These are phyloP conservation scores for Dryadomyces sulphureus DNA, from an alignment of 2,329 filamentous ascomycete species.

Conservation along the genomic window DNA sequence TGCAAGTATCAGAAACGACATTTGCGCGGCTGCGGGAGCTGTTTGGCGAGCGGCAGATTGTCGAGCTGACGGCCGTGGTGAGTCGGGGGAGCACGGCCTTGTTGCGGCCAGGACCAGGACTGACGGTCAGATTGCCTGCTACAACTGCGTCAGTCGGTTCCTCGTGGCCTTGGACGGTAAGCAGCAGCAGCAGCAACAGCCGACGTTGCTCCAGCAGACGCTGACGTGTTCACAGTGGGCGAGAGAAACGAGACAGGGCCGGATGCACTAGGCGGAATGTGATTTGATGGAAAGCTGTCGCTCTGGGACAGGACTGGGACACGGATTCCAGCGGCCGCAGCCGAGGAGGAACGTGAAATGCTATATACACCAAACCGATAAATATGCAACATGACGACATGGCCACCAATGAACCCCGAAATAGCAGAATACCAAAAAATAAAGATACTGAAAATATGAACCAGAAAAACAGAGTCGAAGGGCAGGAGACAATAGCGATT, in stretches of 20 bases:
- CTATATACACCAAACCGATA: not conserved
- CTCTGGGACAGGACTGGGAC: not conserved
- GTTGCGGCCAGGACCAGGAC: not conserved
- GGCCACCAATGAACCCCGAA: too few relatives aligned
- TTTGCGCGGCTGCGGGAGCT: constrained; percentile 46
- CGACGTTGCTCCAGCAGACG: not conserved
- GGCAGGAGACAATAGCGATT: too few relatives aligned
- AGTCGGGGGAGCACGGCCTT: constrained; percentile 15
- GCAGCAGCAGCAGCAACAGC: not conserved
- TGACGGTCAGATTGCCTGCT: constrained; percentile 38
- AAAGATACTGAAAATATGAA: not conserved
- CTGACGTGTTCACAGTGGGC: constrained; percentile 26
- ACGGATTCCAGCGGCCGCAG: not conserved
- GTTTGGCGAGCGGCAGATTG: constrained; percentile 58
- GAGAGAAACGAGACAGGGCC: constrained; percentile 41
- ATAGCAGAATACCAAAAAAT: too few relatives aligned
- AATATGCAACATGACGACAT: not conserved
- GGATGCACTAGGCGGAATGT: too few relatives aligned
- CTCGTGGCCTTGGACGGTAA: constrained; percentile 65
- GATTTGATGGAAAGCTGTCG: not conserved
- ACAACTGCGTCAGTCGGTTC: constrained; percentile 77
- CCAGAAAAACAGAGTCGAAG: not conserved
- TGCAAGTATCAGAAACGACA: constrained; percentile 52
- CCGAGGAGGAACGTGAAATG: not conserved
- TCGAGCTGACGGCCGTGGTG: constrained; percentile 68